phyloP scores from a whole-genome alignment of 2,329 filamentous ascomycete genomes.

The Sporothrix protearum region DNA sequence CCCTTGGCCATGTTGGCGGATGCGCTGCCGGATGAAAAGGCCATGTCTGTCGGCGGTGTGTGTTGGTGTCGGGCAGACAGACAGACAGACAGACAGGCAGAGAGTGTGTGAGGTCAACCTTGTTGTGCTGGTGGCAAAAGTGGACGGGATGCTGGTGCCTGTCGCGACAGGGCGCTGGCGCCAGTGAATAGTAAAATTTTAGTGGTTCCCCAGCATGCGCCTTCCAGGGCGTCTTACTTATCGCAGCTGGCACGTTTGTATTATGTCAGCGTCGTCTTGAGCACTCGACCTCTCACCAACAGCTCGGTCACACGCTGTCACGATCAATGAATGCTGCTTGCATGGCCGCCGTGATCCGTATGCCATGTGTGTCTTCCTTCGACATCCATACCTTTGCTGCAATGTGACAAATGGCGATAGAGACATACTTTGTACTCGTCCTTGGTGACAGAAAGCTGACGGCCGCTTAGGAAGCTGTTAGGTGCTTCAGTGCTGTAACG shows the following conservation, averaged over 20 bases:
- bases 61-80: neutral
- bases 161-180: neutral
- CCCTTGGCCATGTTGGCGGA: slow-evolving; percentile 40
- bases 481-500: neutral
- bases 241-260: neutral
- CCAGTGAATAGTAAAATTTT: neutral
- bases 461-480: neutral
- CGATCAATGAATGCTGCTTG: neutral
- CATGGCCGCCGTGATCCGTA: too few species aligned
- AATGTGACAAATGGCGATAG: neutral
- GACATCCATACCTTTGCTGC: neutral
- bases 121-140: neutral
- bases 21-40: slow-evolving; percentile 38
- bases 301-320: too few species aligned
- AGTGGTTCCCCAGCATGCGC: neutral
- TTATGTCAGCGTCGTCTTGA: neutral
- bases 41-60: slow-evolving; percentile 10
- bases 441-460: neutral
- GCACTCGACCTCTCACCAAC: neutral
- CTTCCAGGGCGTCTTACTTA: neutral
- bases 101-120: neutral
- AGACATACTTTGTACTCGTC: too few species aligned
- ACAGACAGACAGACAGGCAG: neutral
- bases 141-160: neutral
- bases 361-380: neutral